Evolutionary conservation across 2,329 filamentous ascomycete species (phyloP), one percentile per base, ranked within the genome.

Genomic region (Taxawa tesnikishii): DNA sequence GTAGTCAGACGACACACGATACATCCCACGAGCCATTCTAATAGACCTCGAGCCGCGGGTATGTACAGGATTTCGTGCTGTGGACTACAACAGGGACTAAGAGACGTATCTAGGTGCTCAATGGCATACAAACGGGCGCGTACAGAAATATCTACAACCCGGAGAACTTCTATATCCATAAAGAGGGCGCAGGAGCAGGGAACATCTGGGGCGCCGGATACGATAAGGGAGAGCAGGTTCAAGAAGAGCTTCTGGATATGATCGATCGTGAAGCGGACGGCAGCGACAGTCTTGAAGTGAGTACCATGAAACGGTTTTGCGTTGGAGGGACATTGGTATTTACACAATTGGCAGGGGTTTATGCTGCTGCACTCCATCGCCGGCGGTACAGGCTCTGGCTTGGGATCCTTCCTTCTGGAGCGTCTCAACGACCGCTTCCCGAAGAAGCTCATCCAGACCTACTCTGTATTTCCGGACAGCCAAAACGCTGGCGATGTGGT

Each of bases 131-230:
- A 62, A 80, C 79, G 7, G 85, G 90, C 2, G 79, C 87, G 0
- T 98, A 98, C 67, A 84, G 80, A 58, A 96, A 98, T 56, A 98
- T 98, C 38, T 98, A 98, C 72, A 98, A 98, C 55, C 90, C 90
- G 0, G 90, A 98, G 60, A 98, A 98, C 66, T 94, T 96, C 62
- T 98, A 92, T 55, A 75, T 96, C 32, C 84, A 88, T 48, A 92
- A 94, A 56, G 81, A 88, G 60, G 90, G 90, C 36, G 76, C 83
- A 34, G 90, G 90, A 28, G 90, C 90, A 5, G 90, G 85, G 28
- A 98, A 98, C 60, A 98, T 96, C 58, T 98, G 90, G 90, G 90
- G 87, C 39, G 82, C 90, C 50, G 90, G 90, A 28, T 98, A 98
- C 60, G 78, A 90, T 44, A 87, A 83, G 33, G 90, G 87, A 45